phyloP scores from a whole-genome alignment of 805 yeast genomes.

The Wickerhamiella vanderwaltii region DNA sequence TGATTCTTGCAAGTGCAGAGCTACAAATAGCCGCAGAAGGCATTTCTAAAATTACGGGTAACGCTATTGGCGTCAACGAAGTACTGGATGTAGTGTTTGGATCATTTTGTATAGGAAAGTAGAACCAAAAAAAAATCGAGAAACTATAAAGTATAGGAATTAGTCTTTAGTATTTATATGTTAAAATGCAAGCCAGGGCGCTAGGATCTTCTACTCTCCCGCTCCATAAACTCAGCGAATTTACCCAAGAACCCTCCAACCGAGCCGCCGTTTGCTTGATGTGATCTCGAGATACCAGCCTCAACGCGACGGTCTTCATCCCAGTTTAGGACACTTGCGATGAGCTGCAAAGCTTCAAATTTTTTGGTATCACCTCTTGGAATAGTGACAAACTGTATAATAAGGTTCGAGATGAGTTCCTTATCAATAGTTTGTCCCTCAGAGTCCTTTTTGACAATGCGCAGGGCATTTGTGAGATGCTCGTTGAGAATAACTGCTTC shows the following conservation, averaged over 20 bases:
- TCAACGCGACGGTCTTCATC: slow-evolving; percentile 42
- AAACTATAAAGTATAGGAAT: neutral
- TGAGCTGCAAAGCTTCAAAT: slow-evolving; percentile 78
- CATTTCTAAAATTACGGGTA: slow-evolving; percentile 86
- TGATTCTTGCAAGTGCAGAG: slow-evolving; percentile 70
- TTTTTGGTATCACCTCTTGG: slow-evolving; percentile 92
- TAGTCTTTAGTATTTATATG: neutral
- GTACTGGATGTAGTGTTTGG: slow-evolving; percentile 83
- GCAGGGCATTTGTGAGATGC: slow-evolving; percentile 85
- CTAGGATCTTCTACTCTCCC: slow-evolving; percentile 18
- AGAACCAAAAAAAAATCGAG: no score
- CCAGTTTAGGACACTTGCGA: slow-evolving; percentile 79
- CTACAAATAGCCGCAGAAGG: slow-evolving; percentile 67
- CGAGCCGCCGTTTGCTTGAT: slow-evolving; percentile 1
- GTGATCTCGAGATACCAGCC: slow-evolving; percentile 24
- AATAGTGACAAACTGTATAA: slow-evolving; percentile 70
- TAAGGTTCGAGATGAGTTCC: slow-evolving; percentile 74
- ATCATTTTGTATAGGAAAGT: slow-evolving; percentile 89
- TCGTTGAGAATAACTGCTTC: slow-evolving; percentile 90
- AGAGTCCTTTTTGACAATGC: slow-evolving; percentile 67
- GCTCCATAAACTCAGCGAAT: slow-evolving; percentile 30
- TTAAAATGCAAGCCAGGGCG: no score
- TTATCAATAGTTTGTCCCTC: slow-evolving; percentile 71
- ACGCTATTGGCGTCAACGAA: slow-evolving; percentile 79
- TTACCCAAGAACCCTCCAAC: slow-evolving; percentile 28